Conservation (phyloP, 306 rosid genomes). For the Gastrolobium bilobum region DNA sequence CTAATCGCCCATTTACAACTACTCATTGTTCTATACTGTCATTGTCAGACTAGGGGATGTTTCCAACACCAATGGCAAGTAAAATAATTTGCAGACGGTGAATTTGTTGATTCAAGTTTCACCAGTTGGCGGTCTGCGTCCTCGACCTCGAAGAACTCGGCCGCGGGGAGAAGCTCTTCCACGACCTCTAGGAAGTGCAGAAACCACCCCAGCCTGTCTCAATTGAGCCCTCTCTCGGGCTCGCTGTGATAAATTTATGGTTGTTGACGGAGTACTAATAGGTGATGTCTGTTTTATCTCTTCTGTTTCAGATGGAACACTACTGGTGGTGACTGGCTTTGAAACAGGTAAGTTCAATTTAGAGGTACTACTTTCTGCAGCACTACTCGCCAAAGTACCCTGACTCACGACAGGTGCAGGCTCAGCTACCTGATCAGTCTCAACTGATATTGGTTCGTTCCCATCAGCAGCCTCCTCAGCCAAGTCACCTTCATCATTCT, state of each 20-base stretch:
- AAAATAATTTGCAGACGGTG: background rate
- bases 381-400: constrained; percentile 47
- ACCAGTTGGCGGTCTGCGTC: constrained; percentile 68
- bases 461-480: constrained; percentile 79
- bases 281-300: constrained; percentile 70
- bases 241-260: constrained; percentile 71
- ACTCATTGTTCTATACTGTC: background rate
- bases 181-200: constrained; percentile 68
- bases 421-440: constrained; percentile 68
- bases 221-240: constrained; percentile 73
- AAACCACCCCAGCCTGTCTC: constrained; percentile 72
- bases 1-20: constrained; percentile 17
- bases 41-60: constrained; percentile 2
- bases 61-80: background rate
- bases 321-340: constrained; percentile 49
- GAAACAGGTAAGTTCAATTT: constrained; percentile 54
- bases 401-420: constrained; percentile 54
- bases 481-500: constrained; percentile 71
- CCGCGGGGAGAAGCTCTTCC: constrained; percentile 70
- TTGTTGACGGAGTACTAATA: constrained; percentile 54
- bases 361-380: constrained; percentile 56
- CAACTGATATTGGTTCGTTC: constrained; percentile 59
- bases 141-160: constrained; percentile 64
- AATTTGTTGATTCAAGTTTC: constrained; percentile 44
- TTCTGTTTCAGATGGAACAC: constrained; percentile 55